Evolutionary conservation across 371 early-diverging fungal genomes (phyloP).

Genomic region (Mortierella sp.): DNA sequence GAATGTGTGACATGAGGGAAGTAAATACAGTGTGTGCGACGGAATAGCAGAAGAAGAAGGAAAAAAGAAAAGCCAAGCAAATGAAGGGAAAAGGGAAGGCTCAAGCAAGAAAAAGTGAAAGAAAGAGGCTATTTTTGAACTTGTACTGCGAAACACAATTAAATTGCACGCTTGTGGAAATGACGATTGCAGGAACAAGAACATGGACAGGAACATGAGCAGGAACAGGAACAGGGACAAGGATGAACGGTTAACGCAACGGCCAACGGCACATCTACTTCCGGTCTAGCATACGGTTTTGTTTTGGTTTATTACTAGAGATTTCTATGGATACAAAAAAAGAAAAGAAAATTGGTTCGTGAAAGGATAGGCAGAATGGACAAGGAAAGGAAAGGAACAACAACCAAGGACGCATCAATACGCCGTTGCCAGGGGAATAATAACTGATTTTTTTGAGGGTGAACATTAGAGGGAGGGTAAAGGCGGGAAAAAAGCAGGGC

Average conservation of each 20-base stretch:
- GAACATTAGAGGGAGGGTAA: not conserved
- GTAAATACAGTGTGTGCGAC: not conserved
- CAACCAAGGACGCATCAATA: not conserved
- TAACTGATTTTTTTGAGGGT: not conserved
- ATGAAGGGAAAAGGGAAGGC: not conserved
- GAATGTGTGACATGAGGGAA: not conserved
- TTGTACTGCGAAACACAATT: not conserved
- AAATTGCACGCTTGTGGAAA: not conserved
- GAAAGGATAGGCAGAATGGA: not conserved
- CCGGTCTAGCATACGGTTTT: not conserved
- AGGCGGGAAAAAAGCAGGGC: not conserved
- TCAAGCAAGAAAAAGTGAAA: not conserved
- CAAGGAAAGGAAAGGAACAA: not conserved
- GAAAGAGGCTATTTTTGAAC: not conserved
- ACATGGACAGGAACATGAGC: no score
- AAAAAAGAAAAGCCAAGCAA: slow-evolving; percentile 6
- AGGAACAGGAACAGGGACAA: not conserved
- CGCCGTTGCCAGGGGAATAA: not conserved
- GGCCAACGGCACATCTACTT: not conserved
- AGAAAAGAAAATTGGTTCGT: not conserved
- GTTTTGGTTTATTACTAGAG: not conserved
- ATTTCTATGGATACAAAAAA: slow-evolving; percentile 1
- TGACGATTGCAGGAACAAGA: not conserved
- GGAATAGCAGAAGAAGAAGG: not conserved
- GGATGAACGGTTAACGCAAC: not conserved